phyloP scores from a whole-genome alignment of 306 rosid genomes.

The Dryas alaskensis region DNA sequence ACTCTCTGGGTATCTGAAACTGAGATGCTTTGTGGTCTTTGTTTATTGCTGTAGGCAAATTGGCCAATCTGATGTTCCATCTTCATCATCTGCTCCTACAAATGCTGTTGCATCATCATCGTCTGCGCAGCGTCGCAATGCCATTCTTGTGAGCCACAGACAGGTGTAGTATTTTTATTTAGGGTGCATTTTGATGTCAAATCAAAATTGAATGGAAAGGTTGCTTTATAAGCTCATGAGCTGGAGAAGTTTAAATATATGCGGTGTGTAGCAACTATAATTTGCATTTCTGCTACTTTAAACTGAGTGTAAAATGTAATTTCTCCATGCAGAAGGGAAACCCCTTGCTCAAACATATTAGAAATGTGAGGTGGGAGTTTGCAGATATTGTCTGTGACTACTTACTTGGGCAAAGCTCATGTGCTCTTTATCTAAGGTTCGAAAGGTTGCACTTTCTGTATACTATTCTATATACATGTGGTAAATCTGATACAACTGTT shows the following conservation, averaged over 20 bases:
- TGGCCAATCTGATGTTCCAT: constrained; percentile 40
- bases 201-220: background rate
- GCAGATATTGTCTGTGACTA: constrained; percentile 91
- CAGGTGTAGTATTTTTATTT: constrained; percentile 47
- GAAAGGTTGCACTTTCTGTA: constrained; percentile 8
- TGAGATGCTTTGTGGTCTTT: constrained; percentile 12
- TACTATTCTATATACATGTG: background rate
- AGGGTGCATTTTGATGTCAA: background rate
- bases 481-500: background rate
- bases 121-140: constrained; percentile 56
- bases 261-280: background rate
- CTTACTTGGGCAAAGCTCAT: constrained; percentile 83
- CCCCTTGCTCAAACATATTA: constrained; percentile 85
- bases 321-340: constrained; percentile 70
- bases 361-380: constrained; percentile 89
- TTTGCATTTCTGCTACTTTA: background rate
- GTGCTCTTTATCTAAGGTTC: constrained; percentile 94
- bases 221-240: background rate
- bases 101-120: constrained; percentile 39
- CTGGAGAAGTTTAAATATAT: background rate
- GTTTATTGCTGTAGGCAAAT: constrained; percentile 44
- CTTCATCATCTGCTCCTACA: constrained; percentile 46
- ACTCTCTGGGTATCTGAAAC: background rate
- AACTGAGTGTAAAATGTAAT: background rate
- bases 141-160: constrained; percentile 90